Conservation (phyloP, 257 asterid species). For the Hygrophila difformis region DNA sequence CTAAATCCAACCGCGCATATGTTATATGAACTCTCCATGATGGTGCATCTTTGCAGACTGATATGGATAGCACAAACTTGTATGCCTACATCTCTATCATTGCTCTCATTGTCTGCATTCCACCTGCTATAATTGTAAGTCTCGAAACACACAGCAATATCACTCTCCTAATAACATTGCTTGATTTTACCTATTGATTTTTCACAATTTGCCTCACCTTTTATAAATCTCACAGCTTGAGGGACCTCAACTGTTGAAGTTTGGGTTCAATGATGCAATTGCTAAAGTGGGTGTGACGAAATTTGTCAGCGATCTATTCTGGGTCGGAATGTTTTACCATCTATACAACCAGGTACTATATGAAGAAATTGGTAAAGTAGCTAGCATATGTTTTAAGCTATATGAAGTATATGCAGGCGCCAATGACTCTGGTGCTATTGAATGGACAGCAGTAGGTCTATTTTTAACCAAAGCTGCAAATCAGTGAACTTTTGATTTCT, state of each 20-base stretch:
- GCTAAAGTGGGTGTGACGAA: conserved; percentile 83
- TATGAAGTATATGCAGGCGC: no score
- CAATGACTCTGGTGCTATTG: no score
- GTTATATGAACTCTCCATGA: no score
- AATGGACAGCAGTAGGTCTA: no score
- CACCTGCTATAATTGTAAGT: conserved; percentile 77
- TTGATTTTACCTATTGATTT: not conserved
- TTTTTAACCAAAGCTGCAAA: no score
- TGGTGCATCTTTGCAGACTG: conserved; percentile 41
- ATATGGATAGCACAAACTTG: conserved; percentile 93
- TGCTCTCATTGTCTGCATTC: conserved; percentile 75
- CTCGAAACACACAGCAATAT: not conserved
- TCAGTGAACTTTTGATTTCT: no score
- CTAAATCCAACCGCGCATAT: no score
- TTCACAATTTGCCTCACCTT: not conserved
- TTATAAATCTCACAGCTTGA: conserved; percentile 41
- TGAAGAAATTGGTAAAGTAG: no score
- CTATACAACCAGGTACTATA: conserved; percentile 99
- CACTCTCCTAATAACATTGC: not conserved
- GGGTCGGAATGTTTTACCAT: conserved; percentile 99
- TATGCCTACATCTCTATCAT: conserved; percentile 79
- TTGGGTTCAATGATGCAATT: conserved; percentile 82
- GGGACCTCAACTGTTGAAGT: conserved; percentile 71
- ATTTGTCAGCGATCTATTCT: conserved; percentile 80
- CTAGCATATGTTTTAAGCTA: not conserved